Conservation (phyloP, 192 early-diverging fungal species). For the Phlyctochytrium arcticum region DNA sequence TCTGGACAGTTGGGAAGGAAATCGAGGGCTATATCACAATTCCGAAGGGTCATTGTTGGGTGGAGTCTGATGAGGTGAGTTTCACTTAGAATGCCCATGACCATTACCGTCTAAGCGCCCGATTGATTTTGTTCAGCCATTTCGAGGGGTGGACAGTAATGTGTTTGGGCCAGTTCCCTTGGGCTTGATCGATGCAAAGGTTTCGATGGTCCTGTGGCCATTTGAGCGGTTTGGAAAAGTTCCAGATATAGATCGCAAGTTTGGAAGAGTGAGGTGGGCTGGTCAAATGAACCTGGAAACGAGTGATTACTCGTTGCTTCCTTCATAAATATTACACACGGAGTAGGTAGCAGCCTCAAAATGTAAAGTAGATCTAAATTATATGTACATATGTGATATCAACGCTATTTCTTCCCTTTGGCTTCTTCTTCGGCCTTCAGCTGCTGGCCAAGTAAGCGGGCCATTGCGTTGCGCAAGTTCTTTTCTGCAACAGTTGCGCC, state of each 20-base stretch:
- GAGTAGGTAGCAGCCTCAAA: no score
- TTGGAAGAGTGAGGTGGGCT: conserved; percentile 18
- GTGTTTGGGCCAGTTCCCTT: conserved; percentile 74
- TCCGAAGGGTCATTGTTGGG: conserved; percentile 79
- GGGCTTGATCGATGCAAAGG: conserved; percentile 60
- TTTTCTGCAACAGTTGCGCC: conserved; percentile 51
- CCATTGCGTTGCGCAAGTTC: conserved; percentile 52
- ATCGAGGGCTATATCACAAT: conserved; percentile 46
- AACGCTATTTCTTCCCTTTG: no score
- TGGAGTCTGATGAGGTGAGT: conserved; percentile 73
- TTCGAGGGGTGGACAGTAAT: conserved; percentile 79
- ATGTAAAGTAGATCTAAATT: no score
- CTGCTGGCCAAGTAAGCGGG: conserved; percentile 27
- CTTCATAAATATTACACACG: no score
- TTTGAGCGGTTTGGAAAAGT: conserved; percentile 58
- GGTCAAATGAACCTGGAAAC: no score
- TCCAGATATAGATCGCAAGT: conserved; percentile 1
- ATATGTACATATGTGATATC: no score
- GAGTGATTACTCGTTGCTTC: no score
- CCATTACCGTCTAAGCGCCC: not conserved
- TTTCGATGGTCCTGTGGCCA: conserved; percentile 63
- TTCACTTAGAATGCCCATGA: no score
- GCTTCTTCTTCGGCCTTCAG: conserved; percentile 18
- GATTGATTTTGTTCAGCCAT: conserved; percentile 27
- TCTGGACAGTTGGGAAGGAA: not conserved